These are phyloP conservation scores for Stachybotrys chlorohalonatus DNA, from an alignment of 2,329 filamentous ascomycete species.

Conservation along the genomic window DNA sequence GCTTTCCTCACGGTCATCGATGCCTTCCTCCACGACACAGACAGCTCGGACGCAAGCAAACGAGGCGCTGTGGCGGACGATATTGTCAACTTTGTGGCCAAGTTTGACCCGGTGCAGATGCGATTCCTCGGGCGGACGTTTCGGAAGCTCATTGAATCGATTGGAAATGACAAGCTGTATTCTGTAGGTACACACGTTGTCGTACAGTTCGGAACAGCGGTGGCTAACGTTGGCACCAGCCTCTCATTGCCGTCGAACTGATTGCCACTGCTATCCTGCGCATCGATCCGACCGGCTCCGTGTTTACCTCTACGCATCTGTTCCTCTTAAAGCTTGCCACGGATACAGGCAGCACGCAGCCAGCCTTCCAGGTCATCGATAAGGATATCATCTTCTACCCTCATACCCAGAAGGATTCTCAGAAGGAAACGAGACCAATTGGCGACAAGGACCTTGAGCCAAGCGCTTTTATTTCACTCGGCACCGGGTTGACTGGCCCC, in stretches of 20 bases:
- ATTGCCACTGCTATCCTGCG: constrained; percentile 48
- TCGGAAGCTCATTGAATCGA: constrained; percentile 31
- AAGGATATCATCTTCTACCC: constrained; percentile 60
- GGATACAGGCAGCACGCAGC: constrained; percentile 40
- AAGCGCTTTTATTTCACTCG: constrained; percentile 48
- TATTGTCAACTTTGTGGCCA: constrained; percentile 33
- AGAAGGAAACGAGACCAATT: constrained; percentile 26
- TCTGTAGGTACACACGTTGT: constrained; percentile 24
- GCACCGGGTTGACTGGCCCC: constrained; percentile 46
- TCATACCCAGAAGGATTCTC: constrained; percentile 21
- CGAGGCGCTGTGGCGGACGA: constrained; percentile 27
- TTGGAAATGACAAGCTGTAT: constrained; percentile 28
- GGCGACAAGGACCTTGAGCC: constrained; percentile 37
- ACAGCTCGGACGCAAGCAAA: constrained; percentile 18
- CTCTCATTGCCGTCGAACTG: constrained; percentile 34
- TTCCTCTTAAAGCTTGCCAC: constrained; percentile 50
- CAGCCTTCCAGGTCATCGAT: constrained; percentile 52
- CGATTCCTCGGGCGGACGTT: constrained; percentile 39
- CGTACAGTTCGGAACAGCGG: constrained; percentile 4
- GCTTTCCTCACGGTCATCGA: constrained; percentile 42
- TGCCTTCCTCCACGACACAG: constrained; percentile 18
- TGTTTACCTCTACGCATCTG: constrained; percentile 58
- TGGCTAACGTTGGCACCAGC: constrained; percentile 21
- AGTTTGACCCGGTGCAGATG: constrained; percentile 42
- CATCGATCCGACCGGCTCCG: constrained; percentile 56